Evolutionary conservation across 106 monocot genomes (phyloP), one percentile per base, ranked within the genome.

Genomic region (Chionographis japonica): DNA sequence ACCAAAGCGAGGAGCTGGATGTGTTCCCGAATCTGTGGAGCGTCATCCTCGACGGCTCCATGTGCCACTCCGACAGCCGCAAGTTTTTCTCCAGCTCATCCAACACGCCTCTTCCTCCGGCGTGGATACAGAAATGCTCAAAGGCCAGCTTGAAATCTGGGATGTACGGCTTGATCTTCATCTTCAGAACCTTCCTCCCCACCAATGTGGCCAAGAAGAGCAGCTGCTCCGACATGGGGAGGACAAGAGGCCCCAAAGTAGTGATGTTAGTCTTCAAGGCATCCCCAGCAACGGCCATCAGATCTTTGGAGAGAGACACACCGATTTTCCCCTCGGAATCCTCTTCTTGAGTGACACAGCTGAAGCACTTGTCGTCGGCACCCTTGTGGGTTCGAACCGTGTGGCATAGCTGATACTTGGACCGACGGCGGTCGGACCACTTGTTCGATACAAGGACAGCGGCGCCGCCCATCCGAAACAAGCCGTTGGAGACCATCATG

Each of bases 61-160:
- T 72, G 61, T 72, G 60, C 72, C 72, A 72, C 7, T 49, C 60
- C 2, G 61, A 50, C 2, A 72, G 52, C 12, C 53, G 60, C 61
- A 72, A 18, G 61, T 61, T 72, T 62, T 72, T 72, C 62, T 72
- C 72, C 20, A 72, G 35, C 37, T 60, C 63, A 61, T 80, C 69
- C 74, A 80, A 37, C 40, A 80, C 37, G 35, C 74, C 80, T 55
- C 80, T 39, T 37, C 74, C 41, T 11, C 88, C 81, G 56, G 72
- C 84, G 57, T 88, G 88, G 56, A 88, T 78, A 75, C 84, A 70
- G 81, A 84, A 76, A 70, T 88, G 78, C 63, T 70, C 74, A 54
- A 85, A 80, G n/a, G 85, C 85, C 52, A 75, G 74, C 74, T 81
- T 85, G 81, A 85, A 85, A 51, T 85, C 81, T 0, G 85, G 85